These are phyloP conservation scores for Talaromyces sp. DNA, from an alignment of 2,329 filamentous ascomycete species.

Conservation along the genomic window DNA sequence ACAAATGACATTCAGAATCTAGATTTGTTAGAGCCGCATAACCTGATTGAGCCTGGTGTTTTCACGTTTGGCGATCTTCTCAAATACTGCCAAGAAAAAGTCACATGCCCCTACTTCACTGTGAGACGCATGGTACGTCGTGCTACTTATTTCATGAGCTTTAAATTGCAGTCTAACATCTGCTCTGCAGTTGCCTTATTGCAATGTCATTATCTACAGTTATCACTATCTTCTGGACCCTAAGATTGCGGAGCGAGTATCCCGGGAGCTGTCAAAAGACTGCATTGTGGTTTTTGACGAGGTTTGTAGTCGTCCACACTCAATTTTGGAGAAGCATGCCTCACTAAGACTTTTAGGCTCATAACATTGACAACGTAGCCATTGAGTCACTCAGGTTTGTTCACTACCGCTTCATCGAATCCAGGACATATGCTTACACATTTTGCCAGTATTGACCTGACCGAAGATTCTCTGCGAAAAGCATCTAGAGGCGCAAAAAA, in stretches of 20 bases:
- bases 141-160: neutral
- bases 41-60: slow-evolving; percentile 87
- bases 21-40: slow-evolving; percentile 89
- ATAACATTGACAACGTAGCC: slow-evolving; percentile 99
- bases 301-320: slow-evolving; percentile 8
- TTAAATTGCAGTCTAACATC: slow-evolving; percentile 2
- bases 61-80: slow-evolving; percentile 90
- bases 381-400: slow-evolving; percentile 64
- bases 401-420: neutral
- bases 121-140: slow-evolving; percentile 75
- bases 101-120: slow-evolving; percentile 96
- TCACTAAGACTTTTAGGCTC: slow-evolving; percentile 46
- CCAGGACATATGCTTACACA: neutral
- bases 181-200: slow-evolving; percentile 79
- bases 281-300: slow-evolving; percentile 99
- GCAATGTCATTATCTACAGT: slow-evolving; percentile 99
- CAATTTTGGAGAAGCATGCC: neutral
- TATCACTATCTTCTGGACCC: slow-evolving; percentile 97
- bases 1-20: slow-evolving; percentile 58
- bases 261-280: slow-evolving; percentile 92
- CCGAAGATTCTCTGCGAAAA: slow-evolving; percentile 86
- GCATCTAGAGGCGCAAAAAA: slow-evolving; percentile 87
- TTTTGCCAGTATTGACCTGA: slow-evolving; percentile 82
- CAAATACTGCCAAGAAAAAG: slow-evolving; percentile 72
- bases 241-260: slow-evolving; percentile 94